phyloP scores from a whole-genome alignment of 2,329 filamentous ascomycete species.

The Penicillium olsonii region DNA sequence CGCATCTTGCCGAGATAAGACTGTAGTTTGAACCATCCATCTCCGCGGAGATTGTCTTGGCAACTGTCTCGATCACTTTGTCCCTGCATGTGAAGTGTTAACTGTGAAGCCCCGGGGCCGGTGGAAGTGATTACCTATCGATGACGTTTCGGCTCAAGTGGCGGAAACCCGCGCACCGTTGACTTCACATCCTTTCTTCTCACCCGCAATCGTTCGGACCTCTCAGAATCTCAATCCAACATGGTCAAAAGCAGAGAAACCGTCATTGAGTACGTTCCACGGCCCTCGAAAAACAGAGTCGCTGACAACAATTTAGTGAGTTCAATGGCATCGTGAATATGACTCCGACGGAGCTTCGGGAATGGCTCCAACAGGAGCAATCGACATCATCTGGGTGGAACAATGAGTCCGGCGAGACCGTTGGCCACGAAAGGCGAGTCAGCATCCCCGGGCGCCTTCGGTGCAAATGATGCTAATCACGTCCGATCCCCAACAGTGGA shows the following conservation, averaged over 20 bases:
- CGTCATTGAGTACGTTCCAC: slow-evolving; percentile 47
- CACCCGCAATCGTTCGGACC: too few species aligned
- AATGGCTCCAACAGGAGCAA: slow-evolving; percentile 61
- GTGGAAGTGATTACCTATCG: too few species aligned
- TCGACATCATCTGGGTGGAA: slow-evolving; percentile 61
- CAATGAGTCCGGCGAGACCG: slow-evolving; percentile 62
- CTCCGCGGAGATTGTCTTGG: too few species aligned
- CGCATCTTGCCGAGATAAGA: too few species aligned
- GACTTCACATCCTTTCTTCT: too few species aligned
- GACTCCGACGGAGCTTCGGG: slow-evolving; percentile 59
- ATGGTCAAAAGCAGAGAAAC: slow-evolving; percentile 57
- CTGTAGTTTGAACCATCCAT: too few species aligned
- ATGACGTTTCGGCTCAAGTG: too few species aligned
- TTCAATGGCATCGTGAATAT: slow-evolving; percentile 70
- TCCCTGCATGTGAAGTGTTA: too few species aligned
- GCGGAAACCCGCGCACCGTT: too few species aligned
- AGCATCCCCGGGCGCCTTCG: background rate
- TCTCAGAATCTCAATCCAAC: background rate
- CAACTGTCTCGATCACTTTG: too few species aligned
- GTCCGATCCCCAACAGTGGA: slow-evolving; percentile 46
- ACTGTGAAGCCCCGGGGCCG: too few species aligned
- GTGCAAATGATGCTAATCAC: background rate
- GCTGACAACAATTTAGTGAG: slow-evolving; percentile 44
- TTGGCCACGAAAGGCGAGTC: slow-evolving; percentile 59
- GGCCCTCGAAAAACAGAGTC: slow-evolving; percentile 21